Conservation (phyloP, 1,284 basidiomycete species). For the Ceratobasidium sp. region DNA sequence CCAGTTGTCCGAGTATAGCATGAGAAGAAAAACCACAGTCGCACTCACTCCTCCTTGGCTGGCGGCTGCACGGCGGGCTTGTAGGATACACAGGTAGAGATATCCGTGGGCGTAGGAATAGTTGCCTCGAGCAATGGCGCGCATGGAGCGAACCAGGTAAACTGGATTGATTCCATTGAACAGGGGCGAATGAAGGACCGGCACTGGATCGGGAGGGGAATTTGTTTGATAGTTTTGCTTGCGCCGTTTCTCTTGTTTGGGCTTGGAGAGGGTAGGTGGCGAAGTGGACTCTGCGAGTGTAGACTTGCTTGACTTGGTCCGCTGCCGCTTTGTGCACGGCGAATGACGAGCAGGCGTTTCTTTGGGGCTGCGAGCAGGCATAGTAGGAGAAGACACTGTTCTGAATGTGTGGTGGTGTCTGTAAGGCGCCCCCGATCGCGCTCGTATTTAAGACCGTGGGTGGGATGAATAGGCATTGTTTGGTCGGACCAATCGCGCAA, state of each 20-base stretch:
- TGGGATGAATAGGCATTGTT: conserved; percentile 1
- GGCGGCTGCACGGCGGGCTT: conserved; percentile 24
- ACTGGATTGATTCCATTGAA: conserved; percentile 34
- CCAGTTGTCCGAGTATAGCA: conserved; percentile 40
- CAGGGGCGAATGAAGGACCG: conserved; percentile 14
- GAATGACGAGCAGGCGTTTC: not conserved
- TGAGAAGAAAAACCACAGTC: conserved; percentile 31
- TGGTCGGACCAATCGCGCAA: not conserved
- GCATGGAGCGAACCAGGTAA: conserved; percentile 24
- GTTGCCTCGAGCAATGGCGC: conserved; percentile 23
- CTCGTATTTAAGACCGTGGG: not conserved
- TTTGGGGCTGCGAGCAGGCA: not conserved
- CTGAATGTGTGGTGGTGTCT: conserved; percentile 12
- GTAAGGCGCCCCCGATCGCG: not conserved
- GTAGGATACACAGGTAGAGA: conserved; percentile 24
- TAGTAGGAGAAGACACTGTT: not conserved
- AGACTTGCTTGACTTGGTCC: conserved; percentile 25
- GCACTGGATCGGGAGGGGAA: not conserved
- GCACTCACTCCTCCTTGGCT: conserved; percentile 20
- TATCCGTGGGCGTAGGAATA: conserved; percentile 30
- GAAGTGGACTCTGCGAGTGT: not conserved
- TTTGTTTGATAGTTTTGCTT: not conserved
- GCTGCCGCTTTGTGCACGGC: conserved; percentile 17
- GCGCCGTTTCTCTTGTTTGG: not conserved
- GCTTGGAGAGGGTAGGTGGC: not conserved